These are phyloP conservation scores for Coelastrella sp. DNA, from an alignment of 139 green algal genomes.

Conservation along the genomic window DNA sequence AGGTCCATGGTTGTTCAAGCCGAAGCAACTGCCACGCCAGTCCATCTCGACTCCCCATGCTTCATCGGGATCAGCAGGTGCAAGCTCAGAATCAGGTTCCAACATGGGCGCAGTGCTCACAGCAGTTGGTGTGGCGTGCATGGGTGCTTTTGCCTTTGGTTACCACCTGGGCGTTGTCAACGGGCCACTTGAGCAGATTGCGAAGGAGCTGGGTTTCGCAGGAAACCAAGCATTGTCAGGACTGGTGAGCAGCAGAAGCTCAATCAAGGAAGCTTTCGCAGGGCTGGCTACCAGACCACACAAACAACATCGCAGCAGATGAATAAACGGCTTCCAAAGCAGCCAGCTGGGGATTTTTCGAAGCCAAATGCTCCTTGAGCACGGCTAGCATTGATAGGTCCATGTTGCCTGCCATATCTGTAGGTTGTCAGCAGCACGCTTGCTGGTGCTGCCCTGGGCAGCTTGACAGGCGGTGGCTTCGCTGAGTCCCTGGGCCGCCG, in stretches of 20 bases:
- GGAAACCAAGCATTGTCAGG: slow-evolving; percentile 79
- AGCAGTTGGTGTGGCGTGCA: slow-evolving; percentile 69
- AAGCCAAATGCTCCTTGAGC: too few species aligned
- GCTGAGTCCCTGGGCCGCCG: slow-evolving; percentile 82
- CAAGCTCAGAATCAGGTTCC: slow-evolving; percentile 13
- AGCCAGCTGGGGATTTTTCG: too few species aligned
- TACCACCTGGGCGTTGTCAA: slow-evolving; percentile 93
- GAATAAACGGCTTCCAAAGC: too few species aligned
- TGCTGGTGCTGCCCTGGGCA: slow-evolving; percentile 80
- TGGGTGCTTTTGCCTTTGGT: slow-evolving; percentile 87
- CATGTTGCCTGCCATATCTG: too few species aligned
- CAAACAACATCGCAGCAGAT: not conserved
- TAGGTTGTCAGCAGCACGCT: slow-evolving; percentile 90
- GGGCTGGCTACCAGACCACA: not conserved
- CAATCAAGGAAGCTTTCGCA: too few species aligned
- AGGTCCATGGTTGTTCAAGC: too few species aligned
- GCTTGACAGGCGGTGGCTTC: slow-evolving; percentile 73
- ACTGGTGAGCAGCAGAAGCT: slow-evolving; percentile 55
- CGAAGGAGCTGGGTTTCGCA: slow-evolving; percentile 83
- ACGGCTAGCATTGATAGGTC: too few species aligned
- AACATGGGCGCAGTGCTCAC: slow-evolving; percentile 61
- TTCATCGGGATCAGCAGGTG: slow-evolving; percentile 6
- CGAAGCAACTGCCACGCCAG: not conserved
- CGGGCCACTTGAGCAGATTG: slow-evolving; percentile 87
- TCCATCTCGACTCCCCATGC: not conserved